Conservation (phyloP, 2,329 filamentous ascomycete species). For the Fusarium redolens region DNA sequence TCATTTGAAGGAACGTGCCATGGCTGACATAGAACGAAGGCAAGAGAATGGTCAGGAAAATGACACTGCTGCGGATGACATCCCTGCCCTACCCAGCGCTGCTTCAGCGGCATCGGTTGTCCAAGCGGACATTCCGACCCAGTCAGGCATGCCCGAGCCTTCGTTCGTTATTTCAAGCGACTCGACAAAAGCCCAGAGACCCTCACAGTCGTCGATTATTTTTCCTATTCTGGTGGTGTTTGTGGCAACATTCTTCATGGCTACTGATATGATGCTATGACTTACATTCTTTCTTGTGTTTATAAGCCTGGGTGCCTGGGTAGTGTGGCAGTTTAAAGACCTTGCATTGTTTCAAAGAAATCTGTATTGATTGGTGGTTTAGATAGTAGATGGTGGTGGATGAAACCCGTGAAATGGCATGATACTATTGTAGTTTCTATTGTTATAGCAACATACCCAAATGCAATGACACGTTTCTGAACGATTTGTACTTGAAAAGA, state of each 20-base stretch:
- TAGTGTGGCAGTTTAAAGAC: not conserved
- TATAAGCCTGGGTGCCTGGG: not conserved
- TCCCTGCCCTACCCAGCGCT: not conserved
- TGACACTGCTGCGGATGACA: not conserved
- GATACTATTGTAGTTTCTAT: constrained; percentile 30
- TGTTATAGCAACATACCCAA: constrained; percentile 8
- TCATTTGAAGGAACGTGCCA: not conserved
- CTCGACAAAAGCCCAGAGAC: not conserved
- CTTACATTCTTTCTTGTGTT: not conserved
- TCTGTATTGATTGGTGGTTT: constrained; percentile 29
- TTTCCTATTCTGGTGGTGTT: not conserved
- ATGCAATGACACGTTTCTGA: not conserved
- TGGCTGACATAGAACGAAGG: not conserved
- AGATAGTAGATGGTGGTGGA: constrained; percentile 25
- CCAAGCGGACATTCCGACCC: not conserved
- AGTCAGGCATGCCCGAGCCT: not conserved
- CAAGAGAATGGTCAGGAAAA: not conserved
- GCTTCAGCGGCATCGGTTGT: not conserved
- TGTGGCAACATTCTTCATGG: not conserved
- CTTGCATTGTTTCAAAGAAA: constrained; percentile 4
- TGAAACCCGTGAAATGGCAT: constrained; percentile 30
- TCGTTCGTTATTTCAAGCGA: not conserved
- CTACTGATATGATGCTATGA: not conserved
- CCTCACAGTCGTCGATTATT: not conserved
- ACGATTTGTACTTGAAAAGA: not conserved